phyloP scores from a whole-genome alignment of 306 rosid genomes.

The cucumber (Cucumis sativus) region Cucumber_9930_V3 NC_026660.2:26903001-26903500 shows the following conservation, averaged over 20 bases:
- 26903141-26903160: too few species aligned
- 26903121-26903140: too few species aligned
- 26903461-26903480: not conserved
- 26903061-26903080: too few species aligned
- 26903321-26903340: not conserved
- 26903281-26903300: not conserved
- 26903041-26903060: too few species aligned
- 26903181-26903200: too few species aligned
- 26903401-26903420: not conserved
- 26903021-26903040: too few species aligned
- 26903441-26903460: not conserved
- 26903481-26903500: not conserved
- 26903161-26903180: too few species aligned
- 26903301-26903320: not conserved
- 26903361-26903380: not conserved
- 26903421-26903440: not conserved
- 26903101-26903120: too few species aligned
- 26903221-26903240: not conserved
- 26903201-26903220: not conserved
- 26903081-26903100: too few species aligned
- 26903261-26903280: not conserved
- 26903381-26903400: not conserved
- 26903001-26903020: too few species aligned
- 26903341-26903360: not conserved
- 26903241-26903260: not conserved